These are phyloP conservation scores for Epichloe sp. DNA, from an alignment of 2,329 filamentous ascomycete genomes.

Conservation along the genomic window DNA sequence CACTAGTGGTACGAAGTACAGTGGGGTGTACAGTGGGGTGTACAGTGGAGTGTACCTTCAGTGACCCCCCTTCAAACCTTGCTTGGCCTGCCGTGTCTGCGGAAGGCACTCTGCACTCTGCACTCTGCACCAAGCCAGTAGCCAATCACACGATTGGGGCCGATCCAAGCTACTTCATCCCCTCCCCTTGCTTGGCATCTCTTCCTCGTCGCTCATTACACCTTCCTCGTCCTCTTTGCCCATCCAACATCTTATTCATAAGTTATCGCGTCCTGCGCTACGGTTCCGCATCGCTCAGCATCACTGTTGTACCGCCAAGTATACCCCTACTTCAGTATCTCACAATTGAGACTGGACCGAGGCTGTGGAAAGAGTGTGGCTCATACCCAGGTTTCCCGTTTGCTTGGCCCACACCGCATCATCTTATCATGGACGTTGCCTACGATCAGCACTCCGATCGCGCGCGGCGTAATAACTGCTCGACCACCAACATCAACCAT, in stretches of 20 bases:
- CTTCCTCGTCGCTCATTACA: not conserved
- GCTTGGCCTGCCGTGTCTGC: not conserved
- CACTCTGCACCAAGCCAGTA: not conserved
- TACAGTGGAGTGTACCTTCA: too few relatives aligned
- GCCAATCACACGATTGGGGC: not conserved
- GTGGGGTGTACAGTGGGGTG: too few relatives aligned
- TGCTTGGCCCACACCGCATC: not conserved
- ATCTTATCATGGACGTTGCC: constrained; percentile 37
- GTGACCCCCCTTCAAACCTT: too few relatives aligned
- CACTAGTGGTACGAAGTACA: too few relatives aligned
- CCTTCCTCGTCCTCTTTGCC: not conserved
- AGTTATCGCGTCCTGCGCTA: not conserved
- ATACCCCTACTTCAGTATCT: not conserved
- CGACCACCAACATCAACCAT: constrained; percentile 44
- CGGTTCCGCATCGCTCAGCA: not conserved
- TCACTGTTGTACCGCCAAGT: not conserved
- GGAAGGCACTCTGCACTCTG: not conserved
- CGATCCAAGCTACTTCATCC: not conserved
- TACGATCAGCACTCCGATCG: constrained; percentile 48
- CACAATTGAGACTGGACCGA: not conserved
- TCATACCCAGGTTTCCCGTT: not conserved
- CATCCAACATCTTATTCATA: not conserved
- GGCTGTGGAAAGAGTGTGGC: not conserved
- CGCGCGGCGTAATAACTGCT: constrained; percentile 44
- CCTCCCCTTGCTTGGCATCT: not conserved